Evolutionary conservation across 352 stramenopile genomes (phyloP), one percentile per base, ranked within the genome.

Genomic region (Globisporangium recalcitrans): DNA sequence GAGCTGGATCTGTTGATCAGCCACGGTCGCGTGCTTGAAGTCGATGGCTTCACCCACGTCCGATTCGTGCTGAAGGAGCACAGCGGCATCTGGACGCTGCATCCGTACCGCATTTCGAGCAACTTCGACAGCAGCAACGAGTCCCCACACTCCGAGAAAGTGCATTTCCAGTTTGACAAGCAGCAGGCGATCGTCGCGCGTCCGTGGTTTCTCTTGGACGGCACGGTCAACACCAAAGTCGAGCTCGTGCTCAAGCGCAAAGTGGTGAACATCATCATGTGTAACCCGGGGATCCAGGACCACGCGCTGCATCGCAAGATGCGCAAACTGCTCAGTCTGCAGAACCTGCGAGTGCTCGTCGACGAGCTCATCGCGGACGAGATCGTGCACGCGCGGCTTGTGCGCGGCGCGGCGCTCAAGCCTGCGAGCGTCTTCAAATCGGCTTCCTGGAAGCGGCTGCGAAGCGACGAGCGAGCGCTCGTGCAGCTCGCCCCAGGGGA

Each of bases 251-350:
- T 95, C 24, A 95, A 95, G 65, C 77, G 80, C 26, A 85, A 90
- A 64, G 70, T 92, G 11, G 78, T 90, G 19, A 95, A 91, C 61
- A 89, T 92, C 32, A 70, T 93, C 19, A 85, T 91, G 73, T 88
- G 74, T 46, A 78, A 58, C 0, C 86, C 86, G 26, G 86, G 86
- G 1, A 88, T 95, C 58, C 65, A 70, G 48, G 83, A 95, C 58
- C 56, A 42, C 13, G 56, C 44, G 26, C 64, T 95, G 47, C 77
- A 90, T 58, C 69, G 68, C 27, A 91, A 91, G 52, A 88, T 91
- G 78, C 78, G 80, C 14, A 85, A 84, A 19, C 64, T 90, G 29
- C 16, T 95, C 34, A 84, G 78, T 31, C 63, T 95, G 0, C 86
- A 93, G 71, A 78, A 88, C 36, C 80, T 87, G 64, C 72, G 82